Base-by-base conservation (phyloP, 2,329 filamentous ascomycete genomes). In the Byssothecium circinans region DNA sequence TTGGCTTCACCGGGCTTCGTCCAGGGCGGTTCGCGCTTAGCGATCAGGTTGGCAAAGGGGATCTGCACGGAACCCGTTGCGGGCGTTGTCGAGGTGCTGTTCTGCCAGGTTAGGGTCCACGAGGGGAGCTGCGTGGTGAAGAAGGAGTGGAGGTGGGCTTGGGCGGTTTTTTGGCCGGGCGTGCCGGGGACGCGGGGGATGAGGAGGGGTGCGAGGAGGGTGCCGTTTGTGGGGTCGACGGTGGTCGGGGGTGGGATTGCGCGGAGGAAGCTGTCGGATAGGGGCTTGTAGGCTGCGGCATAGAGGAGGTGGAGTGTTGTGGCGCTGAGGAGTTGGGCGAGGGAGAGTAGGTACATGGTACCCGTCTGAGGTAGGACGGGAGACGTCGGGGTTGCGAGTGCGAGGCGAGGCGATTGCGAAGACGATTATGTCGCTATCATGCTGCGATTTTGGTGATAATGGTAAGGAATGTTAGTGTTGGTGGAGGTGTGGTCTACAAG, bases 131-230 rank as follows among this genome's bases (percentile, higher is more conserved):
- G 76, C 5, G 76, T 77, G 41, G 73, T 73, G 74, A 97, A 96
- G 79, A 94, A 97, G 67, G 86, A 75, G 62, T 86, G 81, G 64
- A 99, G 90, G 73, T 97, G 92, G 35, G 83, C 79, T 58, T 94
- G 87, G 2, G 88, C 89, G 43, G 79, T 80, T 14, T 74, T 69
- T 12, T 87, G 89, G 22, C 90, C 91, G 1, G 85, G 78, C 1
- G 91, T 95, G 14, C 91, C 94, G 6, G 94, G 89, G 0, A 99
- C 91, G 51, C 94, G 88, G 1, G 94, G 86, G 41, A 87, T 84
- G 44, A 99, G 78, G 61, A 99, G 91, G 1, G 92, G 94, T 3
- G 92, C 81, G 25, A 99, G 82, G 15, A 99, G 79, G 3, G 81
- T 76, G 57, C 91, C 90, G 27, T 77, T 80, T 50, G 86, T 73